Percentiles rank a stretch among this genome's conserved stretches.
phyloP scores from a whole-genome alignment of 257 asterid species.

The Parsonsia alboflavescens region DNA sequence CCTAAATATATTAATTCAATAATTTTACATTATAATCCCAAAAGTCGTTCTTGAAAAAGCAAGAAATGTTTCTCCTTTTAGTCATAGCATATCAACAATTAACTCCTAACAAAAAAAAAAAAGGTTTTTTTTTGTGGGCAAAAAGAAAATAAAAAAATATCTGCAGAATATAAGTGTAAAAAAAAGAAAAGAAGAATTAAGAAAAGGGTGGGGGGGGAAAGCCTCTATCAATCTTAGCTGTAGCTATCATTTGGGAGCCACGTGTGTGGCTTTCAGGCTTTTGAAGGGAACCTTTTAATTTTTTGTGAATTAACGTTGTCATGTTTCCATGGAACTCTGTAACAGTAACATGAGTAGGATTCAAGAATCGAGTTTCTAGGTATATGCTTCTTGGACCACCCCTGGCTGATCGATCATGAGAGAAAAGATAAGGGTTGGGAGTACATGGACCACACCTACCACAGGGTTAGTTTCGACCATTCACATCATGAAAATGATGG shows the following conservation, averaged over 20 bases:
- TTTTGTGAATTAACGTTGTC: constrained; percentile 2
- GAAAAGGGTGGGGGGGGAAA: no score
- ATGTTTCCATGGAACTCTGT: background rate
- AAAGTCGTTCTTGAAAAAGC: background rate
- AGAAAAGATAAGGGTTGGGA: background rate
- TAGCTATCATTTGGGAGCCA: background rate
- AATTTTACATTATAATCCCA: background rate
- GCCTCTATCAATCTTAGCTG: background rate
- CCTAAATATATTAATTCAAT: background rate
- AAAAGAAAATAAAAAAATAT: background rate
- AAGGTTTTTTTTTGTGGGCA: background rate
- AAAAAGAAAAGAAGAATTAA: background rate
- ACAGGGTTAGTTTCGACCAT: background rate
- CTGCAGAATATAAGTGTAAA: background rate
- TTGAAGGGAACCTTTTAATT: background rate
- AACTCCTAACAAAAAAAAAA: no score
- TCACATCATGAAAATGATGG: background rate
- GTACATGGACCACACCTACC: background rate
- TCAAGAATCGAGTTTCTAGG: background rate
- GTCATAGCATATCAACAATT: no score
- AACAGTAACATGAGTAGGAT: background rate
- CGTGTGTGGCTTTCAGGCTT: background rate
- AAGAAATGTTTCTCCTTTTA: background rate
- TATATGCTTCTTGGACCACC: constrained; percentile 7
- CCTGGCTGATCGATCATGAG: background rate